Conservation (phyloP, 345 rosid species). For the Schrenkiella parvula region DNA sequence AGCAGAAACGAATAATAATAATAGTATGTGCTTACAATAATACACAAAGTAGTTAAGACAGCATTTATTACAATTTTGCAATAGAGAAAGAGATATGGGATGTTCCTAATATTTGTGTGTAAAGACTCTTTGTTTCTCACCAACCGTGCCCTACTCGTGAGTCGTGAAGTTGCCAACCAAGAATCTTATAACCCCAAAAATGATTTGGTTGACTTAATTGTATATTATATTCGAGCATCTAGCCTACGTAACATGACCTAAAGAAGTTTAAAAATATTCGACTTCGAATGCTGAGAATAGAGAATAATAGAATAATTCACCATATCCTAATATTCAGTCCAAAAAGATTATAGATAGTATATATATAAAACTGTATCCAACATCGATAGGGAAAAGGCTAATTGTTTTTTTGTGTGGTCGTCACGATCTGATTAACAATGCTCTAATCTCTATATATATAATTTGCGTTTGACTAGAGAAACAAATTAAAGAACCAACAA, state of each 20-base stretch:
- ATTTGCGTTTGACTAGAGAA: neutral
- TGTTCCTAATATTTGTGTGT: neutral
- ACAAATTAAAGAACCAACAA: neutral
- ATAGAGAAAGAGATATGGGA: conserved; percentile 10
- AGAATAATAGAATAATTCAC: neutral
- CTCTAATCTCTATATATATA: neutral
- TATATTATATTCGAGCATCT: neutral
- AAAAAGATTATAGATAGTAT: no score
- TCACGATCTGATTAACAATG: no score
- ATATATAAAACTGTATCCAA: neutral
- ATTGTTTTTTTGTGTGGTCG: no score
- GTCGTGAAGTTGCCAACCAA: conserved; percentile 32
- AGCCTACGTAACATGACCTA: neutral
- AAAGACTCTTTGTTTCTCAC: conserved; percentile 48
- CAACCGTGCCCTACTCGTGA: conserved; percentile 65
- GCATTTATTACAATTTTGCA: neutral
- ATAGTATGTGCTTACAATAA: neutral
- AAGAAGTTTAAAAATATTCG: no score
- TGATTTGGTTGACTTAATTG: neutral
- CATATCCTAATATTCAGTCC: neutral
- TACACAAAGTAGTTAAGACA: neutral
- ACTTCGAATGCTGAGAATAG: neutral
- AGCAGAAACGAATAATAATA: neutral
- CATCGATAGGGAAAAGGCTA: neutral
- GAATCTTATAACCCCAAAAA: conserved; percentile 9